A percentile compares a stretch with the other conserved stretches of the same genome.
Evolutionary conservation across 371 early-diverging fungal species (phyloP).

Genomic region (Vairimorpha apis): DNA sequence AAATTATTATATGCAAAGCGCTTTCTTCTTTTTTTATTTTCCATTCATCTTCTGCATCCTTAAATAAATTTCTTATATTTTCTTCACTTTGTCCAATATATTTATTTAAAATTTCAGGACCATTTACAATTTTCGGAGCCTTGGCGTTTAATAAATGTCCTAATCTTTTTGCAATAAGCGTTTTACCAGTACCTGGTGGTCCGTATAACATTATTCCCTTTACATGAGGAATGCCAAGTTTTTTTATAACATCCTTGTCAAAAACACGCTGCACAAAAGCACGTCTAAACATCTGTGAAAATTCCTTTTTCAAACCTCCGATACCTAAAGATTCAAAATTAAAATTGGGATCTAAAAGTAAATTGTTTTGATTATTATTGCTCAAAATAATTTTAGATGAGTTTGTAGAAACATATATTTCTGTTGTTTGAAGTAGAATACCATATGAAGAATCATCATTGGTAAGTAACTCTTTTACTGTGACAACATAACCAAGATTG

Average conservation of each 20-base stretch:
- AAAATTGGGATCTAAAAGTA: conserved; percentile 73
- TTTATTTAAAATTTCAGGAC: conserved; percentile 92
- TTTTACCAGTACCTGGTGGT: conserved; percentile 97
- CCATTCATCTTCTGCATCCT: conserved; percentile 85
- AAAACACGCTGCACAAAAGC: conserved; percentile 98
- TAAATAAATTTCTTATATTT: conserved; percentile 91
- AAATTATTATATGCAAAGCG: conserved; percentile 90
- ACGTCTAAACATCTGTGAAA: conserved; percentile 88
- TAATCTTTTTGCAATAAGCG: conserved; percentile 95
- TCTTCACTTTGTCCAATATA: conserved; percentile 98
- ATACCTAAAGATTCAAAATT: conserved; percentile 96
- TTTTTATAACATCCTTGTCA: conserved; percentile 84
- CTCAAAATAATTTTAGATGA: conserved; percentile 33
- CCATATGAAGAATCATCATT: conserved; percentile 30
- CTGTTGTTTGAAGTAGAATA: conserved; percentile 42
- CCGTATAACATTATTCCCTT: conserved; percentile 75
- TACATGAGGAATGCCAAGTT: conserved; percentile 90
- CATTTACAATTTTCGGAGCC: conserved; percentile 92
- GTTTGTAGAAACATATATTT: conserved; percentile 39
- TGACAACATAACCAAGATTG: conserved; percentile 25
- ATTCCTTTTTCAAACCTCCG: conserved; percentile 94
- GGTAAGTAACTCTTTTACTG: conserved; percentile 42
- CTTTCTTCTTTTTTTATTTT: conserved; percentile 84
- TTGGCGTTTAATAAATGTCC: conserved; percentile 90
- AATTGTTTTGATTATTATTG: conserved; percentile 38